Evolutionary conservation across 495 filamentous ascomycete species (phyloP).

Genomic region (Penicillium pulvis): DNA sequence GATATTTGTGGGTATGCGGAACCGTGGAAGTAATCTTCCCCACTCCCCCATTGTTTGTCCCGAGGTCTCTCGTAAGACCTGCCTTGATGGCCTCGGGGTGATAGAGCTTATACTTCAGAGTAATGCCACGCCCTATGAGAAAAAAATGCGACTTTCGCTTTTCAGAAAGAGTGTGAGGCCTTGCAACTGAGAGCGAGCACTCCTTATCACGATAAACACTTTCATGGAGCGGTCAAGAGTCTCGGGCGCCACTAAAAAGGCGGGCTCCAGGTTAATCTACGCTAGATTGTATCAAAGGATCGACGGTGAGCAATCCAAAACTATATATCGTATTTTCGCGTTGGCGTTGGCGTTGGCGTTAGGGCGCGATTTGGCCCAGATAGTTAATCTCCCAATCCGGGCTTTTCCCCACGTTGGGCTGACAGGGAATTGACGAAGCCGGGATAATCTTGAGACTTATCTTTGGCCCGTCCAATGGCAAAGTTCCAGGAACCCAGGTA

Average conservation of each 20-base stretch:
- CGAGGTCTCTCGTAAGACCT: background rate
- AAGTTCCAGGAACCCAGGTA: background rate
- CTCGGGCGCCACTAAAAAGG: background rate
- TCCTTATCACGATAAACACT: background rate
- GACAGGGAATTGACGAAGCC: background rate
- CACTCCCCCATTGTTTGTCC: background rate
- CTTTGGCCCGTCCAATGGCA: background rate
- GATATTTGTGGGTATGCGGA: too few species aligned
- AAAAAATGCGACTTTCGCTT: background rate
- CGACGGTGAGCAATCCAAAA: background rate
- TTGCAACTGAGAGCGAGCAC: background rate
- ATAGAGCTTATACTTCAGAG: too few species aligned
- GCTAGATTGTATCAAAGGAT: background rate
- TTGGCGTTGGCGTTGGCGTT: background rate
- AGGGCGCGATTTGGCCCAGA: background rate
- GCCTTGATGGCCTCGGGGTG: background rate
- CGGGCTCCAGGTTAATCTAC: background rate
- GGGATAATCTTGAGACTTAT: background rate
- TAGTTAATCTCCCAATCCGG: background rate
- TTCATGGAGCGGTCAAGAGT: background rate
- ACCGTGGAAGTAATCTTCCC: background rate
- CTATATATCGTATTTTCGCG: background rate
- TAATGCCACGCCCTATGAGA: too few species aligned
- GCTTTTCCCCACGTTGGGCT: background rate
- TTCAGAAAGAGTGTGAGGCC: background rate